Evolutionary conservation across 208 protist genomes (phyloP), one percentile per base, ranked within the genome.

Genomic region (Porcisia deanei): DNA sequence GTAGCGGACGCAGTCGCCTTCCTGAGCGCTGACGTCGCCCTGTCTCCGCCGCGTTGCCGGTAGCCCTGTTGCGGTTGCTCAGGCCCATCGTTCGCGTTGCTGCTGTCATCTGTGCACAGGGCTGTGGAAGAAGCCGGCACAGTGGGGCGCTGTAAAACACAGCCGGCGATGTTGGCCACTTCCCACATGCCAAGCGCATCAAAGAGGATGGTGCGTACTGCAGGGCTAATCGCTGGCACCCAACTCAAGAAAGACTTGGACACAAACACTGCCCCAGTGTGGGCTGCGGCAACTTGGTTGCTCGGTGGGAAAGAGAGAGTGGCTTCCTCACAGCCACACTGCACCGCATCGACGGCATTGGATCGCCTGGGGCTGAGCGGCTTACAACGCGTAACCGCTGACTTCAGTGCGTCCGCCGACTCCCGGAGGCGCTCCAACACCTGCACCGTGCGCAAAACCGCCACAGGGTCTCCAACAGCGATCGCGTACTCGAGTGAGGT

Each of bases 401-500:
- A 52, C 41, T 41, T 67, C 12, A 58, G 53, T 30, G 58, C 67
- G 6, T 75, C 78, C n/a, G 78, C 57, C n/a, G 55, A 73, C 41
- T 82, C 64, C 37, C 78, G 71, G 16, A 94, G 83, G 14, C 78
- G 85, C 59, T 92, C 86, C 63, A 96, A 65, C 49, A 87, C 79
- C 75, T 93, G 82, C 6, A 85, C 86, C 16, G 84, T 83, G 57
- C 86, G 89, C 45, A 96, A 75, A 37, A 92, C 86, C 0, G 85
- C 85, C 0, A 81, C 84, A 37, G 91, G 79, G 72, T 88, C 76
- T 25, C 89, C 89, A 58, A 89, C 77, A 0, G 87, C 87, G 54
- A 96, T 77, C 54, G 88, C 82, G 67, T 86, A 91, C 81, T 96
- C 91, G 25, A 96, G 89, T 54, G 85, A 82, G 9, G 89, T 93